Base-by-base conservation (phyloP, 768 basidiomycete species). In the Rhodosporidiobolus sp. region DNA sequence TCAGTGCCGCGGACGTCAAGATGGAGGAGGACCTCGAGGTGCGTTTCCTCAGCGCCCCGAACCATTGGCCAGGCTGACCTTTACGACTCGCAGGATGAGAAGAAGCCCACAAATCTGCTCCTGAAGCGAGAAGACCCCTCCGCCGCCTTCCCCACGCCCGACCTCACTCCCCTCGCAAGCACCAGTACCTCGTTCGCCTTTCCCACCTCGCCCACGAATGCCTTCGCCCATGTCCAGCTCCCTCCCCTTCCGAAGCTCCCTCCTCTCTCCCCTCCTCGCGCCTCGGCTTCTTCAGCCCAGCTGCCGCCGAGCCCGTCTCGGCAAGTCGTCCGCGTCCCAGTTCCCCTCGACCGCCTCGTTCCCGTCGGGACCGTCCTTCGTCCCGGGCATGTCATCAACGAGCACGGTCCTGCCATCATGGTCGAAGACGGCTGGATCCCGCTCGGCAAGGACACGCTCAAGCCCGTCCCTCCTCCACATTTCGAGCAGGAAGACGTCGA, bases 311-410 rank as follows among this genome's bases (percentile, higher is more conserved):
- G 34, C 38, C 56, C 56, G 3, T 38, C 56, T 19, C 56, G 28
- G 20, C 46, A 48, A 5, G 10, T 4, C 50, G 22, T n/a, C 50
- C 50, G 50, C 50, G 50, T 52, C 38, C 20, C 54, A 8, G 28
- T 67, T 1, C 57, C 73, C 0, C 69, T 74, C 52, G 56, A 61
- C 53, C 60, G 57, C 34, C 69, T 74, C 52, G 10, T 70, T 12
- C 56, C 61, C 0, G 57, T 53, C 30, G 73, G 73, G 1, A 70
- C 65, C 16, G 20, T 70, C 57, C 12, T 67, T 26, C 57, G 70
- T 4, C 19, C 19, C 8, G 11, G n/a, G 0, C 48, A 60, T 12
- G 9, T n/a, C 10, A 28, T 69, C 17, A 16, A 7, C 9, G 0
- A 24, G 32, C n/a, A 34, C 35, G 19, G 1, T 17, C 7, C 4